phyloP scores from a whole-genome alignment of 768 basidiomycete species.

The Panus rudis region DNA sequence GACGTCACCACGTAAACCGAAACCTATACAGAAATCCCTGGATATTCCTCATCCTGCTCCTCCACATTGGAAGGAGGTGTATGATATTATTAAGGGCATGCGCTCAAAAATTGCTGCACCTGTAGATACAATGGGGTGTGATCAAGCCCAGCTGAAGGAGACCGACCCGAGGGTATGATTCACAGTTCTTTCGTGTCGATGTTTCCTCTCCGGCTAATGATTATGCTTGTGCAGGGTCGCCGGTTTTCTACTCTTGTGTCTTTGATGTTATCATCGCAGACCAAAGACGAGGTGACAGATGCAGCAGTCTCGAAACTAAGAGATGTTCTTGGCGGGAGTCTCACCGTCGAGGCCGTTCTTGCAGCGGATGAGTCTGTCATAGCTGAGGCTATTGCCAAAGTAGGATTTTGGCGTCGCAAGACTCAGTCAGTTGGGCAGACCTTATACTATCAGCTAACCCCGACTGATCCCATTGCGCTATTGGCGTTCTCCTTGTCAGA shows the following conservation, averaged over 20 bases:
- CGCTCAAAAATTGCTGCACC: slow-evolving; percentile 67
- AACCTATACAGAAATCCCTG: slow-evolving; percentile 47
- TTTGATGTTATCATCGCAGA: slow-evolving; percentile 93
- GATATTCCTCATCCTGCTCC: slow-evolving; percentile 63
- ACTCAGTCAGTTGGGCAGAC: slow-evolving; percentile 47
- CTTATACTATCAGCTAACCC: too few species aligned
- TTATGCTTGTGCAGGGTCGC: slow-evolving; percentile 44
- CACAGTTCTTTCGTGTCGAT: slow-evolving; percentile 7
- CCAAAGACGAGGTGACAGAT: slow-evolving; percentile 85
- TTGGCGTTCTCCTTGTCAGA: slow-evolving; percentile 29
- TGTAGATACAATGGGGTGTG: slow-evolving; percentile 91
- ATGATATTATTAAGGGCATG: slow-evolving; percentile 71
- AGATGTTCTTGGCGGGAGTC: slow-evolving; percentile 63
- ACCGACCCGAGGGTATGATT: slow-evolving; percentile 53
- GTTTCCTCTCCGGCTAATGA: neutral
- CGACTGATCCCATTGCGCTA: neutral
- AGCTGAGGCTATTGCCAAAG: slow-evolving; percentile 73
- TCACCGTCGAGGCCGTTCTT: slow-evolving; percentile 68
- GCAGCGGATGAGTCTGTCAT: slow-evolving; percentile 57
- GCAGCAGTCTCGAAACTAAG: slow-evolving; percentile 74
- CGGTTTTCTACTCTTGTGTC: slow-evolving; percentile 85
- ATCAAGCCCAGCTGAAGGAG: slow-evolving; percentile 58
- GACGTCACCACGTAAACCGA: slow-evolving; percentile 44
- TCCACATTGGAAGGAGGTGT: slow-evolving; percentile 58
- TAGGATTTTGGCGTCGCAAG: slow-evolving; percentile 90